These are phyloP conservation scores for Auriscalpium orientale DNA, from an alignment of 768 basidiomycete species.

Conservation along the genomic window DNA sequence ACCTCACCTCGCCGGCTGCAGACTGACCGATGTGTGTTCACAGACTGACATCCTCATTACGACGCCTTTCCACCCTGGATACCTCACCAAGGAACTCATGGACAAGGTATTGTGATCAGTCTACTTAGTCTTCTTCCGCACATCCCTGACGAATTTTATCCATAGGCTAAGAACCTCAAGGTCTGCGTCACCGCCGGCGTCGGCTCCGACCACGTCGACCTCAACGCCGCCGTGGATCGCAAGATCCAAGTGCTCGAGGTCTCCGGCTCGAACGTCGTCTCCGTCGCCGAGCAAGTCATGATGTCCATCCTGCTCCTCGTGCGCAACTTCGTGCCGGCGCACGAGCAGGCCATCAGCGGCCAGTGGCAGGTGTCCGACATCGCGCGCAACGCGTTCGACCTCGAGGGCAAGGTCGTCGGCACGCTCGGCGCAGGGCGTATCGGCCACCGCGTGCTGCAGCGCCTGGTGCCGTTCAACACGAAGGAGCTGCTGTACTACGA, in stretches of 20 bases:
- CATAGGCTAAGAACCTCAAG: constrained; percentile 72
- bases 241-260: no score
- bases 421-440: no score
- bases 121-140: not conserved
- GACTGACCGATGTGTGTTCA: not conserved
- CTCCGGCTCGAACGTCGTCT: no score
- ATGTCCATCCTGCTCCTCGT: constrained; percentile 35
- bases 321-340: constrained; percentile 34
- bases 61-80: constrained; percentile 24
- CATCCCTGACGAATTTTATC: not conserved
- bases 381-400: no score
- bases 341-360: constrained; percentile 29
- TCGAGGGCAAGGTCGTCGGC: no score
- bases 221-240: no score
- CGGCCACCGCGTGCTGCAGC: no score
- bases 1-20: not conserved
- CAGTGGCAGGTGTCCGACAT: constrained; percentile 29
- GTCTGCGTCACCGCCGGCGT: constrained; percentile 83
- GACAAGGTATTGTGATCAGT: constrained; percentile 5
- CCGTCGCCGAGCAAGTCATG: no score
- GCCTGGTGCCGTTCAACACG: no score
- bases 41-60: constrained; percentile 15
- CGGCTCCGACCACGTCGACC: no score
- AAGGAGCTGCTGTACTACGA: constrained; percentile 37
- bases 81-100: constrained; percentile 21